These are phyloP conservation scores for Metschnikowia santaceciliae DNA, from an alignment of 805 yeast species.

Conservation along the genomic window DNA sequence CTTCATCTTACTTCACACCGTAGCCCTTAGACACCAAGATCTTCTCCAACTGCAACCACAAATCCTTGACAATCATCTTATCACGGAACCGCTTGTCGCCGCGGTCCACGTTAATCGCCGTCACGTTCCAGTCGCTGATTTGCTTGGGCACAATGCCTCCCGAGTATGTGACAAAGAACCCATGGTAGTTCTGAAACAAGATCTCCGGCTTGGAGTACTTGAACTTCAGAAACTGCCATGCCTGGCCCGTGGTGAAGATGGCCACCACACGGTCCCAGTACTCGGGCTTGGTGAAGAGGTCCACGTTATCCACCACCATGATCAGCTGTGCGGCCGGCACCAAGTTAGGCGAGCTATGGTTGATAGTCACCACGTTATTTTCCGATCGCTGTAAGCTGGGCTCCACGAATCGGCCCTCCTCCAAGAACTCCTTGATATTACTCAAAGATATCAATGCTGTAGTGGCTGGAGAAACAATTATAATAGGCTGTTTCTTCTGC, in stretches of 20 bases:
- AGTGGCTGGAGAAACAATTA: slow-evolving; percentile 43
- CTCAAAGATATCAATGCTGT: slow-evolving; percentile 38
- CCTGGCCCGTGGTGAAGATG: slow-evolving; percentile 93
- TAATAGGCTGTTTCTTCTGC: slow-evolving; percentile 39
- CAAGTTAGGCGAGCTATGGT: slow-evolving; percentile 53
- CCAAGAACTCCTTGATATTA: slow-evolving; percentile 48
- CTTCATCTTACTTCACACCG: slow-evolving; percentile 17
- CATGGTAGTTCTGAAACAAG: slow-evolving; percentile 79
- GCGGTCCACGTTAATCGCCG: slow-evolving; percentile 72
- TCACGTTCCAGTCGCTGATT: slow-evolving; percentile 85
- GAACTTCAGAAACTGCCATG: slow-evolving; percentile 93
- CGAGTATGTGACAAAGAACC: slow-evolving; percentile 70
- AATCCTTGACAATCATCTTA: slow-evolving; percentile 74
- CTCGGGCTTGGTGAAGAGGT: slow-evolving; percentile 80
- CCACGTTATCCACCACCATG: slow-evolving; percentile 84
- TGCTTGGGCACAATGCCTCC: slow-evolving; percentile 77
- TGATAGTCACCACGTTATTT: slow-evolving; percentile 44
- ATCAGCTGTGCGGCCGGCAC: slow-evolving; percentile 53
- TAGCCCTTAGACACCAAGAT: slow-evolving; percentile 65
- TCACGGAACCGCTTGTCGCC: slow-evolving; percentile 78
- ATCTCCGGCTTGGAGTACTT: slow-evolving; percentile 76
- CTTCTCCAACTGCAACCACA: slow-evolving; percentile 83
- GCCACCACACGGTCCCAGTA: slow-evolving; percentile 98
- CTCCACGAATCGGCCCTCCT: slow-evolving; percentile 63
- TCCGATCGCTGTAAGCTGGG: slow-evolving; percentile 40